A percentile compares a stretch with the other conserved stretches of the same genome.
Evolutionary conservation across 164 flowering plant species (phyloP).

Genomic region (Kingdonia uniflora): DNA sequence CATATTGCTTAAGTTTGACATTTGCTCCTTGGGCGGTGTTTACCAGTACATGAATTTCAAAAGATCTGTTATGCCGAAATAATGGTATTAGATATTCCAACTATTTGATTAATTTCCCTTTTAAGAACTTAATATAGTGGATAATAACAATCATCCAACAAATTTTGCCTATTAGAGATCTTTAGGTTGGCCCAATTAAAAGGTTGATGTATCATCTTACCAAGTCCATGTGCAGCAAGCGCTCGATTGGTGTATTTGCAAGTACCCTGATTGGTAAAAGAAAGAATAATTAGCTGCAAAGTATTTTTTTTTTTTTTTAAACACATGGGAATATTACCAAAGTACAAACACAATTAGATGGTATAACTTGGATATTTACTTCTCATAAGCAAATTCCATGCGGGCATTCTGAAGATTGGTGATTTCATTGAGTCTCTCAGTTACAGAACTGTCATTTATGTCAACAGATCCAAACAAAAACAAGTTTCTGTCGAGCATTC

Average conservation of each 20-base stretch:
- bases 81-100: neutral
- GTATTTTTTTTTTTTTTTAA: too few relatives aligned
- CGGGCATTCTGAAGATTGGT: conserved; percentile 43
- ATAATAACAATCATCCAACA: too few relatives aligned
- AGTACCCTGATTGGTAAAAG: conserved; percentile 38
- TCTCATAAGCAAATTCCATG: conserved; percentile 45
- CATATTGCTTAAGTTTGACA: too few relatives aligned
- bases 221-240: conserved; percentile 69
- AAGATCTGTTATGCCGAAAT: too few relatives aligned
- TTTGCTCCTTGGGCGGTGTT: too few relatives aligned
- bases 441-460: conserved; percentile 33
- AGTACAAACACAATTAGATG: neutral
- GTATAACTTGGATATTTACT: conserved; percentile 23
- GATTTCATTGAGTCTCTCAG: conserved; percentile 46
- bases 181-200: neutral
- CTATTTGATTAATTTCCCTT: too few relatives aligned
- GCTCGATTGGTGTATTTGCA: conserved; percentile 32
- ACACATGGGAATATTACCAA: too few relatives aligned
- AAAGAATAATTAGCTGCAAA: neutral
- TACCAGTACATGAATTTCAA: too few relatives aligned
- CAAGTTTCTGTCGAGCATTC: conserved; percentile 58
- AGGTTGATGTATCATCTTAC: conserved; percentile 20
- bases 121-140: too few relatives aligned
- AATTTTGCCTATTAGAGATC: neutral
- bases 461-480: conserved; percentile 73